Conservation (phyloP, 148 eudicot genomes). For the Tetragonia tetragonoides region DNA sequence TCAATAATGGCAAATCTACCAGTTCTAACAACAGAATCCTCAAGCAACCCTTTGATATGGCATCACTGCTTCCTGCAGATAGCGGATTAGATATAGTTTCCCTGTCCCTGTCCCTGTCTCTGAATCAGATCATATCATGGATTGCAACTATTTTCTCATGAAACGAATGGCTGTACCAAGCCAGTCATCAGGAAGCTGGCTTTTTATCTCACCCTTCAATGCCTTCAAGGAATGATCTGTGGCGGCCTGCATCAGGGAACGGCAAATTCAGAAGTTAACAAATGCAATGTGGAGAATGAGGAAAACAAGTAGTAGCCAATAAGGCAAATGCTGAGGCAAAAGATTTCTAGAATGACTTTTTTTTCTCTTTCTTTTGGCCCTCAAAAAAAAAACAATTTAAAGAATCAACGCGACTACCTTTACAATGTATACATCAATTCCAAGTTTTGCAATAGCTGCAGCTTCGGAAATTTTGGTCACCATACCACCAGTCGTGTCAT, state of each 20-base stretch:
- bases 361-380: no score
- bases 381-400: no score
- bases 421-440: slow-evolving; percentile 87
- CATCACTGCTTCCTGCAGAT: no score
- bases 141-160: slow-evolving; percentile 27
- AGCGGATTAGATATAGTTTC: no score
- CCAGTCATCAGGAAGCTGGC: slow-evolving; percentile 68
- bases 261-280: neutral
- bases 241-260: slow-evolving; percentile 59
- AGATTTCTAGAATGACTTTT: no score
- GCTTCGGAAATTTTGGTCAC: slow-evolving; percentile 87
- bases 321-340: no score
- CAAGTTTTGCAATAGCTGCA: slow-evolving; percentile 84
- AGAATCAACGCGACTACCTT: no score
- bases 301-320: neutral
- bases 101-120: neutral
- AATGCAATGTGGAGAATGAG: neutral
- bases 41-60: no score
- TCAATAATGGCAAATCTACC: neutral
- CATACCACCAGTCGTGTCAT: slow-evolving; percentile 99
- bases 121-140: neutral
- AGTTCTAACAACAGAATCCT: no score
- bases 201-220: slow-evolving; percentile 52
- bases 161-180: slow-evolving; percentile 79
- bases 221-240: slow-evolving; percentile 82